phyloP scores from a whole-genome alignment of 345 rosid species.

The Syzygium jambos region DNA sequence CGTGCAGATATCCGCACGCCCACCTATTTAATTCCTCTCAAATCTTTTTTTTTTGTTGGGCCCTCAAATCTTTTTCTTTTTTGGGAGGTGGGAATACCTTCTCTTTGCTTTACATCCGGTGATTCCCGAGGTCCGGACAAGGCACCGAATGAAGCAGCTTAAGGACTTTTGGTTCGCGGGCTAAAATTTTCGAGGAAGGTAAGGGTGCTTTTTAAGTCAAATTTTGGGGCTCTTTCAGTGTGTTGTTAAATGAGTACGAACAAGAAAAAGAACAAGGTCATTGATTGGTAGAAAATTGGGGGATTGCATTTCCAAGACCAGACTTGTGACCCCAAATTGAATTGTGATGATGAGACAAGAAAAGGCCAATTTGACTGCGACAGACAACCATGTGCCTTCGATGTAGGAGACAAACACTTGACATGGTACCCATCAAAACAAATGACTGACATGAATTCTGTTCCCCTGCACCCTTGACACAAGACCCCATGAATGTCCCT shows the following conservation, averaged over 20 bases:
- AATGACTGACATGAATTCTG: neutral
- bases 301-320: neutral
- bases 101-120: too few relatives aligned
- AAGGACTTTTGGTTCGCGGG: neutral
- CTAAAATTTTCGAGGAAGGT: neutral
- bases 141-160: too few relatives aligned
- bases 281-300: neutral
- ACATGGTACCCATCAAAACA: neutral
- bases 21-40: accelerated
- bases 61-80: too few relatives aligned
- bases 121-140: too few relatives aligned
- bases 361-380: neutral
- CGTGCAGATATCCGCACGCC: too few relatives aligned
- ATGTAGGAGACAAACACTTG: neutral
- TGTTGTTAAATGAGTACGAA: neutral
- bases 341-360: neutral
- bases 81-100: too few relatives aligned
- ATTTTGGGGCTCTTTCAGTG: neutral
- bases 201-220: neutral
- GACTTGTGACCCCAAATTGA: neutral
- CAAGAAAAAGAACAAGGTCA: neutral
- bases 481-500: neutral
- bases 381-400: neutral
- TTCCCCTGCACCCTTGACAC: neutral
- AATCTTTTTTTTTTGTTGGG: too few relatives aligned